Conservation (phyloP, 768 basidiomycete species). For the Termitomyces sp. region DNA sequence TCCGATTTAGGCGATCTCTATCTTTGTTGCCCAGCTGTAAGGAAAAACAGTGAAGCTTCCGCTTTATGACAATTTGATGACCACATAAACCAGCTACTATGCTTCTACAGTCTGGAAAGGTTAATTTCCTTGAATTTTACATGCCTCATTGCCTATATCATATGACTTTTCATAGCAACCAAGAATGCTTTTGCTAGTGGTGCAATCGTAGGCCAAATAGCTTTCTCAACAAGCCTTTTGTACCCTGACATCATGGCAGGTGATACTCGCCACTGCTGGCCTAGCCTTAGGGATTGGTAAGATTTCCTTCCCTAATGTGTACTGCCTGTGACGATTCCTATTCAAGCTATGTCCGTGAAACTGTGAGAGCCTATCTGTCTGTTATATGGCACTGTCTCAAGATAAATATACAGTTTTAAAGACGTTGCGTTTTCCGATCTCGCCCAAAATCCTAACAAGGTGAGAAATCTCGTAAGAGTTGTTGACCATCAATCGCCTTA, state of each 20-base stretch:
- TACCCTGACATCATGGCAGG: neutral
- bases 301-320: neutral
- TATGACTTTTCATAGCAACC: neutral
- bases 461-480: neutral
- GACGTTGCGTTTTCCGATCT: slow-evolving; percentile 6
- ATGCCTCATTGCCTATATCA: neutral
- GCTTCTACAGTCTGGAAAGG: slow-evolving; percentile 10
- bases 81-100: slow-evolving; percentile 6
- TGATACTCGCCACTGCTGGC: slow-evolving; percentile 7
- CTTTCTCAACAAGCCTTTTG: neutral
- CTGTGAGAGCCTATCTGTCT: neutral
- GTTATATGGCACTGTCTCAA: neutral
- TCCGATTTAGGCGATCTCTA: slow-evolving; percentile 3
- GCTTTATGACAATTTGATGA: neutral
- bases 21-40: slow-evolving; percentile 12
- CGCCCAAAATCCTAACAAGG: slow-evolving; percentile 7
- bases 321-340: neutral
- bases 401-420: slow-evolving; percentile 1
- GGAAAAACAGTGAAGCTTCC: neutral
- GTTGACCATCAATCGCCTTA: neutral
- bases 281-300: slow-evolving; percentile 11
- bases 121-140: neutral
- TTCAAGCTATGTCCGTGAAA: neutral
- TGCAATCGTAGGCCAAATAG: neutral
- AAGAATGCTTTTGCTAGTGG: slow-evolving; percentile 8